Evolutionary conservation across 805 yeast genomes (phyloP), one percentile per base, ranked within the genome.

Genomic region (Hanseniaspora mollemarum): DNA sequence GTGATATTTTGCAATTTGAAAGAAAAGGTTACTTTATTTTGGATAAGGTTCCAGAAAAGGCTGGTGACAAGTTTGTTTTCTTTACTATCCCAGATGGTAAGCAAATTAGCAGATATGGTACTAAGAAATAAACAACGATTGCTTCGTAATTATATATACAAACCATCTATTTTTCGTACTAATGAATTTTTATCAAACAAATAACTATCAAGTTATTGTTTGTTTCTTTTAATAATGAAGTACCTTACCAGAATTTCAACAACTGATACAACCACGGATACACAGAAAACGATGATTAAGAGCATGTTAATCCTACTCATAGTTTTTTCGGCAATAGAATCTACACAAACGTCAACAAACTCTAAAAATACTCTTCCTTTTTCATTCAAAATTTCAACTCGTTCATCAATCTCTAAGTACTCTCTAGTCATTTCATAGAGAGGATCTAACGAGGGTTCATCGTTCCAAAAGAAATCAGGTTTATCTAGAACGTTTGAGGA

Each of bases 31-130:
- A 87, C 75, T 90, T 71, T 78, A 78, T 92, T 65, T 73, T 88
- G 54, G 97, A 90, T 59, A 57, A 71, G 56, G 50, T 60, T 48
- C 62, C 67, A 53, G 73, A 73, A 55, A 66, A 70, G 31, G 77
- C 74, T 53, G 83, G 80, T 53, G 71, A 77, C 59, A 77, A 78
- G 55, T 81, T 78, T 55, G 81, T 83, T 46, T 83, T 90, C 74
- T 90, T 83, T 71, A 82, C 95, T 57, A 87, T 90, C 60, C 97
- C 97, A 55, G 97, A 90, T 67, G 97, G 97, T 65, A 90, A 88
- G 71, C 67, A 81, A 50, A 83, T 80, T 39, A 80, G 80, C 67
- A 76, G 72, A 59, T 82, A 83, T 65, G 90, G 88, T 64, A 78
- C 81, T 49, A 83, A 82, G 72, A 72, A 73, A 63, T 68, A 65